Percentiles rank a stretch among this genome's conserved stretches.
Evolutionary conservation across 306 rosid species (phyloP).

Genomic region (Inga oerstediana): DNA sequence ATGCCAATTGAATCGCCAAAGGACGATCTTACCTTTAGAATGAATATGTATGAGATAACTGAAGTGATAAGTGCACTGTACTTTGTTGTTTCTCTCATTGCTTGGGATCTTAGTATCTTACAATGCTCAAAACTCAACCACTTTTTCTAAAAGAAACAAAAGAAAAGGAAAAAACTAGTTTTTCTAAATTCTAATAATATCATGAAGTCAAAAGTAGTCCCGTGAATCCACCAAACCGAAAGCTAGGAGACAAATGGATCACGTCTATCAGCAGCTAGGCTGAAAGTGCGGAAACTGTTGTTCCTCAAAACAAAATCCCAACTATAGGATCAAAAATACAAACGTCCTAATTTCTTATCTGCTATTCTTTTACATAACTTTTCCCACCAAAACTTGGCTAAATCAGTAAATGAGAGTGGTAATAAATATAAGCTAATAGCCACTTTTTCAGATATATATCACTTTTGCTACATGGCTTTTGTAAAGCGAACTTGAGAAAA

Average conservation of each 20-base stretch:
- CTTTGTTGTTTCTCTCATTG: background rate
- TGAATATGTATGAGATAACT: no score
- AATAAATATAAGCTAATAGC: background rate
- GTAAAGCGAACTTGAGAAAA: background rate
- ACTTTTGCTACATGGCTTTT: background rate
- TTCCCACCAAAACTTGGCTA: background rate
- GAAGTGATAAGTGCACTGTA: background rate
- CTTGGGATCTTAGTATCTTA: background rate
- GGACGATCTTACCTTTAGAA: no score
- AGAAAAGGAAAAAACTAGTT: no score
- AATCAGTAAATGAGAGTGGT: background rate
- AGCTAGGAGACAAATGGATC: conserved; percentile 30
- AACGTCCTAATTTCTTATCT: no score
- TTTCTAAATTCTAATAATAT: conserved; percentile 15
- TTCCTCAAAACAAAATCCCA: background rate
- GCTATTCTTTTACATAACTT: background rate
- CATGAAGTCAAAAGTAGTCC: conserved; percentile 46
- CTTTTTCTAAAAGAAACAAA: background rate
- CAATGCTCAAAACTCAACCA: background rate
- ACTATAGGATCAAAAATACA: background rate
- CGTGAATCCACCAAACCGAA: conserved; percentile 45
- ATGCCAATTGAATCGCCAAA: background rate
- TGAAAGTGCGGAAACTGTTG: conserved; percentile 24
- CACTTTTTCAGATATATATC: background rate
- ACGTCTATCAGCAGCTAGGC: conserved; percentile 13